Evolutionary conservation across 768 basidiomycete genomes (phyloP), one percentile per base, ranked within the genome.

Genomic region (Termitomyces sp.): DNA sequence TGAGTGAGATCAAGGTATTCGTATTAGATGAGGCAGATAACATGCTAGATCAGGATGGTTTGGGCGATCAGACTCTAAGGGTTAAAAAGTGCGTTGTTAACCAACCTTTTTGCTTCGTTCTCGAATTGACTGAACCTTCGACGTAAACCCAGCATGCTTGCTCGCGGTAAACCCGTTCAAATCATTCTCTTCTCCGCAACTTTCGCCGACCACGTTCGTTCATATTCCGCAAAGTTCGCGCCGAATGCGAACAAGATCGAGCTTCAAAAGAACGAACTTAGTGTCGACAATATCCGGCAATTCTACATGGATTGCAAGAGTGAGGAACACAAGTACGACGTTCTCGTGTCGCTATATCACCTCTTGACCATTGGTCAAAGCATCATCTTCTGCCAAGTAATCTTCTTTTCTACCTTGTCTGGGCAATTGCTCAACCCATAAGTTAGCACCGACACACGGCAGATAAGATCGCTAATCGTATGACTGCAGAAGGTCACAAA

Each of bases 1-100:
- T 87, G 15, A 81, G 78, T 45, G 77, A 86, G 29, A 81, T 99
- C 68, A 92, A 91, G 66, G 91, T 96, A 3, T 93, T 98, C 53
- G 96, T 98, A 3, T 77, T 98, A 7, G 97, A 99, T 65, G 97
- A 99, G 72, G 97, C 97, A 36, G 97, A 99, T 72, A 97, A 98
- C 72, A 98, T 98, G 96, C 76, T 99, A 62, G 94, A 95, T 66
- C 86, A 93, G 64, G 92, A 94, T 68, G 90, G 91, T 18, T 74
- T 98, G 48, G 93, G 94, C 11, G 96, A 98, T 59, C 95, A 98
- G 71, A 95, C 91, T 0, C 73, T 96, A 43, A 80, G 87, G 50
- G 92, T 98, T 43, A 98, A 97, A 73, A 96, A 95, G 95, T 98
- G 63, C 52, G 83, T 68, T 10, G 48, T 41, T 43, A 40, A 1